Percentiles rank a stretch among this genome's conserved stretches.
Conservation (phyloP, 2,329 filamentous ascomycete genomes). For the Lasiodiplodia sp. region DNA sequence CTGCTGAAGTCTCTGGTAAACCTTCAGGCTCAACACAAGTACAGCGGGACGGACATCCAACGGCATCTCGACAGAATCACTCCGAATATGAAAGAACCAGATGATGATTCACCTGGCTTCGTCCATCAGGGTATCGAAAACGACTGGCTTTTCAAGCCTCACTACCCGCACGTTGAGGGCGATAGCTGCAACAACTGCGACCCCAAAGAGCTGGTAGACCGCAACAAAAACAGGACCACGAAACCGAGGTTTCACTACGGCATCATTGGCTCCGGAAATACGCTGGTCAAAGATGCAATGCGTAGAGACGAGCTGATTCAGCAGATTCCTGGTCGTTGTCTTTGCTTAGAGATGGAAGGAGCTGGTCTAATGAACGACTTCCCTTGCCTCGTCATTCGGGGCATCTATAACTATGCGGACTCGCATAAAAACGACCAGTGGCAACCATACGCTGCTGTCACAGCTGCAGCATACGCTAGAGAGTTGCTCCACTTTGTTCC, state of each 20-base stretch:
- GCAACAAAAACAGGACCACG: too few species aligned
- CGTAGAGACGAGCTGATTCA: background rate
- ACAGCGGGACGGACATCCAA: background rate
- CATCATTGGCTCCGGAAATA: slow-evolving; percentile 12
- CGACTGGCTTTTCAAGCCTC: background rate
- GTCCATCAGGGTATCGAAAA: slow-evolving; percentile 15
- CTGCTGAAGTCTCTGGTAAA: slow-evolving; percentile 24
- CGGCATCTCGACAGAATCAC: background rate
- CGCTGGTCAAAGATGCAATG: background rate
- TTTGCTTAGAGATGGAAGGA: slow-evolving; percentile 35
- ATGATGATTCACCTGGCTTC: slow-evolving; percentile 9
- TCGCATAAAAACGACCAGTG: slow-evolving; percentile 39
- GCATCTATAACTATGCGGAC: slow-evolving; percentile 40
- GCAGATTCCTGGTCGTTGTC: background rate
- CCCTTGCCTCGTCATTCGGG: slow-evolving; percentile 38
- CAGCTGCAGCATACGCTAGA: slow-evolving; percentile 35
- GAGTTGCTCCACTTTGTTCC: slow-evolving; percentile 29
- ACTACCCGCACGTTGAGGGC: background rate
- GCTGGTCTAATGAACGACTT: slow-evolving; percentile 36
- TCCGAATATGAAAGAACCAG: slow-evolving; percentile 13
- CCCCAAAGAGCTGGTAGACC: background rate
- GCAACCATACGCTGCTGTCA: slow-evolving; percentile 35
- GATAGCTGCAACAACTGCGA: background rate
- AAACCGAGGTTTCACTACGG: slow-evolving; percentile 10
- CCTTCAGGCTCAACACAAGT: background rate